Evolutionary conservation across 2,329 filamentous ascomycete genomes (phyloP).

Genomic region (Periconia macrospinosa): DNA sequence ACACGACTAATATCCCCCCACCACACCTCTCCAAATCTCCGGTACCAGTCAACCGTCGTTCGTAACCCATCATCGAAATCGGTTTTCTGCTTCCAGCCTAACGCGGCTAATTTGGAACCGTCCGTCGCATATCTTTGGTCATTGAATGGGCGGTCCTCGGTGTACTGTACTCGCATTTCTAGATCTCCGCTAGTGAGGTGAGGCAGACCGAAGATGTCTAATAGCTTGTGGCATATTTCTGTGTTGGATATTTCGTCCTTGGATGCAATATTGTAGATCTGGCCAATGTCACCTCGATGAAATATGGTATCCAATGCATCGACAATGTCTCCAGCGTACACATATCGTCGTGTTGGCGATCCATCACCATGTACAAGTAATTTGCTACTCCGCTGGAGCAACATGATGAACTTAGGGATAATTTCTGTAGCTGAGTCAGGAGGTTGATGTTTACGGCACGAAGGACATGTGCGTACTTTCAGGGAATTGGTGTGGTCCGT

Average conservation of each 20-base stretch:
- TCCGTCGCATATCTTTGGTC: conserved; percentile 45
- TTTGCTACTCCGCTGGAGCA: conserved; percentile 67
- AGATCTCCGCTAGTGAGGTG: conserved; percentile 49
- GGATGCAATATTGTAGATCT: conserved; percentile 82
- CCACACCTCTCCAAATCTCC: conserved; percentile 43
- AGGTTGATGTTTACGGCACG: too few relatives aligned
- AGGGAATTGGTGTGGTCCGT: conserved; percentile 80
- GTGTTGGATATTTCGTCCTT: conserved; percentile 77
- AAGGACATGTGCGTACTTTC: conserved; percentile 63
- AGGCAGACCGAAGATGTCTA: conserved; percentile 62
- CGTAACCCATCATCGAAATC: conserved; percentile 40
- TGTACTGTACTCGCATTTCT: conserved; percentile 70
- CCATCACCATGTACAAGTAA: conserved; percentile 78
- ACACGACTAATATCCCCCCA: conserved; percentile 45
- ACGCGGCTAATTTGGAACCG: conserved; percentile 38
- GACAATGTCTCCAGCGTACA: conserved; percentile 77
- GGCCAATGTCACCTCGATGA: conserved; percentile 72
- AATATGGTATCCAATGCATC: conserved; percentile 84
- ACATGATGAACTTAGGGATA: conserved; percentile 78
- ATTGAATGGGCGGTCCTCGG: conserved; percentile 70
- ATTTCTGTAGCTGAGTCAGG: conserved; percentile 61
- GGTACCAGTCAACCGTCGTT: conserved; percentile 44
- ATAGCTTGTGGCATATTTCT: conserved; percentile 66
- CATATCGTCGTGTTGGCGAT: conserved; percentile 71
- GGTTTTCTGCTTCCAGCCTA: conserved; percentile 42